Conservation (phyloP, 1,139 yeast genomes). For the Candida freyschussii region DNA sequence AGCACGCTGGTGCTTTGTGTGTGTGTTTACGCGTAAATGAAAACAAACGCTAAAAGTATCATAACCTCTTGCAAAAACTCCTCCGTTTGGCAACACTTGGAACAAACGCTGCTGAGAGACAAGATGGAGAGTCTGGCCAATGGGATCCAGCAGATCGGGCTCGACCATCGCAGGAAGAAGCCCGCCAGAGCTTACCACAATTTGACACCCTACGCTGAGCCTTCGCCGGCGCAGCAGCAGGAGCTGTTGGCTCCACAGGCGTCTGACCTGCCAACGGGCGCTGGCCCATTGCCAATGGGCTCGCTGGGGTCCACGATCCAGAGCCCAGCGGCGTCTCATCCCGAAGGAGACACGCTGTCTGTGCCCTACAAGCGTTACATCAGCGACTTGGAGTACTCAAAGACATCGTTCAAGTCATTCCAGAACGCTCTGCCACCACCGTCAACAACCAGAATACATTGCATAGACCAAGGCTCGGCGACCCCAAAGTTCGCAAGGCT, state of each 20-base stretch:
- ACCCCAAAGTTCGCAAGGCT: conserved; percentile 76
- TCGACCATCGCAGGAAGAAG: conserved; percentile 33
- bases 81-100: too few species aligned
- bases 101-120: conserved; percentile 1
- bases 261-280: conserved; percentile 6
- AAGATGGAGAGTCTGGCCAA: conserved; percentile 5
- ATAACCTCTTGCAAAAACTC: too few species aligned
- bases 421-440: conserved; percentile 50
- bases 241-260: background rate
- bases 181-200: conserved; percentile 44
- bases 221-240: conserved; percentile 1
- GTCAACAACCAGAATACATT: conserved; percentile 63
- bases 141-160: conserved; percentile 12
- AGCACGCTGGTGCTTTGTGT: too few species aligned
- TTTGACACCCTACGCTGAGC: conserved; percentile 5
- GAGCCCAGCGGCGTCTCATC: background rate
- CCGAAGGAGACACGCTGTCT: conserved; percentile 14
- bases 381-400: conserved; percentile 18
- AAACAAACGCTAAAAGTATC: too few species aligned
- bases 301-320: conserved; percentile 2
- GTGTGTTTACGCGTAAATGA: too few species aligned
- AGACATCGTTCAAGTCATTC: conserved; percentile 18
- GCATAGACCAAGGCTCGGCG: conserved; percentile 80
- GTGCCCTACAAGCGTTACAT: conserved; percentile 18
- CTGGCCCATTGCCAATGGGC: background rate